These are phyloP conservation scores for Lentinus polychrous DNA, from an alignment of 1,284 basidiomycete genomes.

Conservation along the genomic window DNA sequence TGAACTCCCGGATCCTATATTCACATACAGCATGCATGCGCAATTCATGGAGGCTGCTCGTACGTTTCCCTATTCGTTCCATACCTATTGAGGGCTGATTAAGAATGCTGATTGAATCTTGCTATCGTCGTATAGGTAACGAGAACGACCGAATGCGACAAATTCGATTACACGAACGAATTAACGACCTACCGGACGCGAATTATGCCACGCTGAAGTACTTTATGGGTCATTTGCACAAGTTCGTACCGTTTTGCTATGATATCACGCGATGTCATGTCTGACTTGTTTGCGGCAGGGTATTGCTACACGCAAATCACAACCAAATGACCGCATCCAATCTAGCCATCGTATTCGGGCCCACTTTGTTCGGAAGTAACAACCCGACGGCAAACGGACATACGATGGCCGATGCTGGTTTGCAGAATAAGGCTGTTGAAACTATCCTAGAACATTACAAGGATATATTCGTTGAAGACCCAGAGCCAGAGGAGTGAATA, in stretches of 20 bases:
- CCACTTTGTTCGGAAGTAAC: constrained; percentile 77
- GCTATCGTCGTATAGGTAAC: constrained; percentile 63
- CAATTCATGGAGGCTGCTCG: constrained; percentile 95
- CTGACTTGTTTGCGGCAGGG: constrained; percentile 35
- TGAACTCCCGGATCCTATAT: constrained; percentile 90
- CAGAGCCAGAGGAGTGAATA: constrained; percentile 24
- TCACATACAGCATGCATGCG: constrained; percentile 81
- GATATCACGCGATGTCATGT: constrained; percentile 6
- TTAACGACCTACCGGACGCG: constrained; percentile 96
- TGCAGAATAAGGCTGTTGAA: constrained; percentile 79
- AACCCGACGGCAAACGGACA: constrained; percentile 24
- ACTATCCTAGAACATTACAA: constrained; percentile 82
- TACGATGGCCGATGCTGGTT: constrained; percentile 50
- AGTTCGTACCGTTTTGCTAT: constrained; percentile 38
- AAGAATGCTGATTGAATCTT: background rate
- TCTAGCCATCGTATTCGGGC: constrained; percentile 95
- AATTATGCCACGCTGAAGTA: constrained; percentile 98
- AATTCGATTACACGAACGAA: constrained; percentile 92
- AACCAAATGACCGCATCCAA: constrained; percentile 97
- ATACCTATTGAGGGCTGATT: background rate
- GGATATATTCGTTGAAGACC: constrained; percentile 80
- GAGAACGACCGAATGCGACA: constrained; percentile 92
- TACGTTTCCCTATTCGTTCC: constrained; percentile 35
- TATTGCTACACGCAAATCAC: constrained; percentile 63
- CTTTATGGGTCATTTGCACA: constrained; percentile 91